Evolutionary conservation across 768 basidiomycete genomes (phyloP), one percentile per base, ranked within the genome.

Genomic region (Panaeolus cyanescens): DNA sequence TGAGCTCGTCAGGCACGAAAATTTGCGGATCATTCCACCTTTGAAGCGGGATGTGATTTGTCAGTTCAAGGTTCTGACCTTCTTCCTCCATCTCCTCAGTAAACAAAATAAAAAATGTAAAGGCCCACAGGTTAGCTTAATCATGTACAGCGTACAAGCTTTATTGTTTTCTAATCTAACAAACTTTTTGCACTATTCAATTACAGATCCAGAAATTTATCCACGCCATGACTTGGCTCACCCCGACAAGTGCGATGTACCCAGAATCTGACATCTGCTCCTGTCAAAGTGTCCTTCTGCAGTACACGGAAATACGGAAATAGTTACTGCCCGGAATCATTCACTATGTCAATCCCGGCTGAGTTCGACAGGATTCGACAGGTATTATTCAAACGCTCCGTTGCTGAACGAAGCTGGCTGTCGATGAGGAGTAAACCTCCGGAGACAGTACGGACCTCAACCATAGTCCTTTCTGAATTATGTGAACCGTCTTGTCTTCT

Each of bases 111-210:
- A n/a, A n/a, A n/a, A n/a, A n/a, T n/a, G n/a, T n/a, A n/a, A n/a
- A n/a, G n/a, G n/a, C n/a, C n/a, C n/a, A n/a, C n/a, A n/a, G n/a
- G n/a, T n/a, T n/a, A n/a, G n/a, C n/a, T n/a, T n/a, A n/a, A n/a
- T n/a, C n/a, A n/a, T n/a, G n/a, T n/a, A n/a, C n/a, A n/a, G n/a
- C n/a, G n/a, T n/a, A n/a, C n/a, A n/a, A n/a, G n/a, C n/a, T n/a
- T n/a, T n/a, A n/a, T n/a, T n/a, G n/a, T n/a, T n/a, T n/a, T n/a
- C n/a, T n/a, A n/a, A n/a, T n/a, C n/a, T n/a, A n/a, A n/a, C n/a
- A n/a, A n/a, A n/a, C n/a, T 25, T 54, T 17, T 25, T 34, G 40
- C 25, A 40, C 53, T 59, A 59, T 63, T 2, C 59, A 55, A 59
- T 63, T 56, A 39, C 25, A 30, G 28, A 42, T 62, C 45, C 58